phyloP scores from a whole-genome alignment of 257 asterid species.

The Fraxinus cuspidata region DNA sequence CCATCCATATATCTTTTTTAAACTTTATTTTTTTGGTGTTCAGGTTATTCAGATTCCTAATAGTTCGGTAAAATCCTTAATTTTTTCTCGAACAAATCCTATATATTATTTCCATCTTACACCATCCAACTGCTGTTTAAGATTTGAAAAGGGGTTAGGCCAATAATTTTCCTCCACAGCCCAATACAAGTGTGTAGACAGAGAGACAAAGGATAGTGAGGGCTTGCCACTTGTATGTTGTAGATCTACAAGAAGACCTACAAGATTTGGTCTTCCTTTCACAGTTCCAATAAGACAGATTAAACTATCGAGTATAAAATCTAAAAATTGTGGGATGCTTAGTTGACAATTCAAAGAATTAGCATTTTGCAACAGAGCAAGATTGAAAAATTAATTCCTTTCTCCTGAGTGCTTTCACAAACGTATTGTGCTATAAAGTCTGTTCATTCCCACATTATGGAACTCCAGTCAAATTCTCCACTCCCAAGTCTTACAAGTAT shows the following conservation, averaged over 20 bases:
- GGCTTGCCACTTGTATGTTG: neutral
- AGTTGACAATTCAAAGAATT: neutral
- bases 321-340: neutral
- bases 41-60: neutral
- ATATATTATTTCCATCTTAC: neutral
- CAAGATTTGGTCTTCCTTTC: neutral
- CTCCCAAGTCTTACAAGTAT: neutral
- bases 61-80: neutral
- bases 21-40: neutral
- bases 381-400: neutral
- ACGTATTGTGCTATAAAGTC: neutral
- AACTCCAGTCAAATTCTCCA: neutral
- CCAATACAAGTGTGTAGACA: neutral
- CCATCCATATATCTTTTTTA: neutral
- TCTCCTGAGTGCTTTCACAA: neutral
- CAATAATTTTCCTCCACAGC: neutral
- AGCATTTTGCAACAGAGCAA: neutral
- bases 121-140: neutral
- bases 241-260: neutral
- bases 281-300: neutral
- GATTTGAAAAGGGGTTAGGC: neutral
- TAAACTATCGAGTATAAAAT: neutral
- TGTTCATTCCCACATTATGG: neutral
- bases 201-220: neutral
- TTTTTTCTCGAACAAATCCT: neutral